Conservation (phyloP, 140 eudicot species). For the Oenanthe javanica region DNA sequence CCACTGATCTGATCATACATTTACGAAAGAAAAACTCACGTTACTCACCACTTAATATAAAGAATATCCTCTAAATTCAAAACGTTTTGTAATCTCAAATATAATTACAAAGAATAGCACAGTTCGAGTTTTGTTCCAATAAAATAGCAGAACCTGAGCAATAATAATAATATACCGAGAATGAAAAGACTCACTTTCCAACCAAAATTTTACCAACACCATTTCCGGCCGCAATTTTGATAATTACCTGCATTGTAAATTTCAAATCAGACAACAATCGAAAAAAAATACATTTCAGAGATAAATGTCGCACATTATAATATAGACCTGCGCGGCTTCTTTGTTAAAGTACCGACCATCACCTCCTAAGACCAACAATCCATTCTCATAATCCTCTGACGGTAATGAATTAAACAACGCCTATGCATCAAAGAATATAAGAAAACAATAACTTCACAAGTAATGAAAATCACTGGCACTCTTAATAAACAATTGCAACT, state of each 20-base stretch:
- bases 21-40: too few species aligned
- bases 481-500: neutral
- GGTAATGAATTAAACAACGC: slow-evolving; percentile 92
- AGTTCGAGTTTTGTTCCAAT: too few species aligned
- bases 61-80: too few species aligned
- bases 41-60: too few species aligned
- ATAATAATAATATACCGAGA: neutral
- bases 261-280: neutral
- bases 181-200: slow-evolving; percentile 64
- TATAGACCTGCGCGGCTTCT: slow-evolving; percentile 89
- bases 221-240: slow-evolving; percentile 94
- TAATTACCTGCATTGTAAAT: slow-evolving; percentile 61
- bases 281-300: neutral
- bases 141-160: too few species aligned
- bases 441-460: slow-evolving; percentile 5
- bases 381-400: slow-evolving; percentile 71
- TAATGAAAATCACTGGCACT: neutral
- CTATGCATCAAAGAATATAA: slow-evolving; percentile 20
- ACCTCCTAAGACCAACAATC: slow-evolving; percentile 85
- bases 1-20: too few species aligned
- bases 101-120: too few species aligned
- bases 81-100: too few species aligned
- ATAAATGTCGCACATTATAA: neutral
- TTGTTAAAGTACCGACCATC: slow-evolving; percentile 90
- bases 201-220: slow-evolving; percentile 92